Percentiles rank a stretch among this genome's conserved stretches.
Evolutionary conservation across 2,329 filamentous ascomycete species (phyloP).

Genomic region (Hypoxylon rubiginosum): DNA sequence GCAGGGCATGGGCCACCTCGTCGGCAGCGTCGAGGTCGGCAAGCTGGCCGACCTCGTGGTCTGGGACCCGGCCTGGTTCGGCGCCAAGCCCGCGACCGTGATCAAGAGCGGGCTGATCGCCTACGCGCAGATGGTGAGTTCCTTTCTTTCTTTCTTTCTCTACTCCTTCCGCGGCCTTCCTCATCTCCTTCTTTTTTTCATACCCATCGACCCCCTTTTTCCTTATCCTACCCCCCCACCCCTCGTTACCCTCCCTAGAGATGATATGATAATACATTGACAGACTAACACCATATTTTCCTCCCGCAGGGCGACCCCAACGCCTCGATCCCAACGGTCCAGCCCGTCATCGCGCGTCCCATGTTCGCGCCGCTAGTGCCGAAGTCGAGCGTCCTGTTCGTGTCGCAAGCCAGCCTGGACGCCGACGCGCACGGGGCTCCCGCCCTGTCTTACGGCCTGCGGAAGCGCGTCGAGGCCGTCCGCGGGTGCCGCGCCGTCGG

Average conservation of each 20-base stretch:
- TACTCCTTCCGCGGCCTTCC: too few relatives aligned
- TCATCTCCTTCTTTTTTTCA: neutral
- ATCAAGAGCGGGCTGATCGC: slow-evolving; percentile 91
- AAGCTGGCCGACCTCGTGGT: slow-evolving; percentile 91
- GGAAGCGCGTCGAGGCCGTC: slow-evolving; percentile 85
- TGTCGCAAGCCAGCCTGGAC: slow-evolving; percentile 77
- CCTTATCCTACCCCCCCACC: neutral
- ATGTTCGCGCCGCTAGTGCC: slow-evolving; percentile 88
- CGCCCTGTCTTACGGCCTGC: slow-evolving; percentile 77
- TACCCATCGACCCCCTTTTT: too few relatives aligned
- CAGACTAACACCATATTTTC: neutral
- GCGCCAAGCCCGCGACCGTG: slow-evolving; percentile 84
- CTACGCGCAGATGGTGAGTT: slow-evolving; percentile 82
- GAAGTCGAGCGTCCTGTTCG: slow-evolving; percentile 82
- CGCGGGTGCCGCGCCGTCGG: slow-evolving; percentile 79
- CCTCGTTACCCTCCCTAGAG: neutral
- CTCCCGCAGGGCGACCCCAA: slow-evolving; percentile 77
- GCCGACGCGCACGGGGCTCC: slow-evolving; percentile 68
- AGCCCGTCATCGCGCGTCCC: slow-evolving; percentile 84
- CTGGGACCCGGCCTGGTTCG: slow-evolving; percentile 89
- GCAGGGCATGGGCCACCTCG: slow-evolving; percentile 88
- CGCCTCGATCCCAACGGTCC: slow-evolving; percentile 87
- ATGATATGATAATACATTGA: too few relatives aligned
- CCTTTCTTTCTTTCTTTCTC: too few relatives aligned
- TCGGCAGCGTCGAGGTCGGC: slow-evolving; percentile 89